Conservation (phyloP, 2,329 filamentous ascomycete genomes). For the Calonectria naviculata region DNA sequence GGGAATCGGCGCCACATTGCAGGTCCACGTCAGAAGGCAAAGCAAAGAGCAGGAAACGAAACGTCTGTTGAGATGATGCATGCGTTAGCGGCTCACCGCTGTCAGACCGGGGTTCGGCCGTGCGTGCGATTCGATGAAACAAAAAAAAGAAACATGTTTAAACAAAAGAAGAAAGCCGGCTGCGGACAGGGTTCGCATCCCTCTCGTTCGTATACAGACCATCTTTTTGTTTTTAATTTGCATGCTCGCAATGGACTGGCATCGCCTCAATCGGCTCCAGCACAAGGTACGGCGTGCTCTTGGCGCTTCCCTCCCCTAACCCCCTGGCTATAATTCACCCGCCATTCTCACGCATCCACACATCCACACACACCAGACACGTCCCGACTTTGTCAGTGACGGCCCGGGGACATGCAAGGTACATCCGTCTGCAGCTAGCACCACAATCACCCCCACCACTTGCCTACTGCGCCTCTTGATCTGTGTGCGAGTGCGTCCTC, state of each 20-base stretch:
- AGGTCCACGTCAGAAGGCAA: constrained; percentile 20
- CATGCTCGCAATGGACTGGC: not conserved
- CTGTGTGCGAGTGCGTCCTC: not conserved
- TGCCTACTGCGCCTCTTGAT: constrained; percentile 1
- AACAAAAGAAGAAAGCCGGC: not conserved
- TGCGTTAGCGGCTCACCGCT: constrained; percentile 10
- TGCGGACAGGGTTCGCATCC: not conserved
- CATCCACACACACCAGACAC: not conserved
- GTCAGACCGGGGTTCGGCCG: not conserved
- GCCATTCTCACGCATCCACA: not conserved
- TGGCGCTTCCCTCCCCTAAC: too few species aligned
- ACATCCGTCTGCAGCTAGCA: constrained; percentile 25
- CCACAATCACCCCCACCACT: not conserved
- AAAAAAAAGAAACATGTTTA: constrained; percentile 6
- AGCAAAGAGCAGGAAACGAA: not conserved
- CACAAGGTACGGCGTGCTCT: too few species aligned
- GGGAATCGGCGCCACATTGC: constrained; percentile 30
- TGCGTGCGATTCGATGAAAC: not conserved
- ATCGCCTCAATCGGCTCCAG: not conserved
- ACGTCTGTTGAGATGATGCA: constrained; percentile 5
- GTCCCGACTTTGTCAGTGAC: not conserved
- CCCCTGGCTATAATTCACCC: not conserved
- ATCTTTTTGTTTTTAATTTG: not conserved
- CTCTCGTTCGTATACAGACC: not conserved
- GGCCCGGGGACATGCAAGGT: constrained; percentile 27